Conservation (phyloP, 768 basidiomycete species). For the Amanita polypyramis region DNA sequence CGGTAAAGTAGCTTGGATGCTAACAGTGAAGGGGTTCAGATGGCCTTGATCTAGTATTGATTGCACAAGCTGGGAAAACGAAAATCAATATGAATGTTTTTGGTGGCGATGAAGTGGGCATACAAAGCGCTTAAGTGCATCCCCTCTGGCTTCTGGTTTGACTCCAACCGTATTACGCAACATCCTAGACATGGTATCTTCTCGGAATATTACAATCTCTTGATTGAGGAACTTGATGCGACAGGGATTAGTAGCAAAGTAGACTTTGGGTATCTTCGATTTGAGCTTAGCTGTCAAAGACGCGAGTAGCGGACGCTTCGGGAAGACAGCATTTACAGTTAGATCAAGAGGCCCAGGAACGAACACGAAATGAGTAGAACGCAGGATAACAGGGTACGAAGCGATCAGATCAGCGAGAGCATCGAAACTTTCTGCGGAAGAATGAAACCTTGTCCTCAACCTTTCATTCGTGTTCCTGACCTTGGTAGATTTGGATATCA, state of each 20-base stretch:
- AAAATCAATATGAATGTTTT: not conserved
- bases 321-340: conserved; percentile 69
- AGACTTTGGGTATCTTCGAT: conserved; percentile 64
- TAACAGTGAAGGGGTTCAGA: conserved; percentile 75
- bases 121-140: conserved; percentile 84
- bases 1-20: conserved; percentile 78
- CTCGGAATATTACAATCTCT: conserved; percentile 89
- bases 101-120: conserved; percentile 17
- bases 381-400: conserved; percentile 67
- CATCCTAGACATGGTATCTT: conserved; percentile 92
- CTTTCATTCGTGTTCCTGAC: conserved; percentile 24
- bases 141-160: conserved; percentile 68
- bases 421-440: conserved; percentile 68
- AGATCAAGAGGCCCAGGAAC: conserved; percentile 93
- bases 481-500: conserved; percentile 79
- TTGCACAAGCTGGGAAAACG: conserved; percentile 72
- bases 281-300: conserved; percentile 62
- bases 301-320: conserved; percentile 72
- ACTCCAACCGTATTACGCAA: conserved; percentile 84
- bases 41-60: conserved; percentile 93
- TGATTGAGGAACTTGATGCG: conserved; percentile 92
- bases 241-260: conserved; percentile 87
- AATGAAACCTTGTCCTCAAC: not conserved
- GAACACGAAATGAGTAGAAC: conserved; percentile 81
- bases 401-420: conserved; percentile 76